Evolutionary conservation across 768 basidiomycete species (phyloP).

Genomic region (Pisolithus orientalis): DNA sequence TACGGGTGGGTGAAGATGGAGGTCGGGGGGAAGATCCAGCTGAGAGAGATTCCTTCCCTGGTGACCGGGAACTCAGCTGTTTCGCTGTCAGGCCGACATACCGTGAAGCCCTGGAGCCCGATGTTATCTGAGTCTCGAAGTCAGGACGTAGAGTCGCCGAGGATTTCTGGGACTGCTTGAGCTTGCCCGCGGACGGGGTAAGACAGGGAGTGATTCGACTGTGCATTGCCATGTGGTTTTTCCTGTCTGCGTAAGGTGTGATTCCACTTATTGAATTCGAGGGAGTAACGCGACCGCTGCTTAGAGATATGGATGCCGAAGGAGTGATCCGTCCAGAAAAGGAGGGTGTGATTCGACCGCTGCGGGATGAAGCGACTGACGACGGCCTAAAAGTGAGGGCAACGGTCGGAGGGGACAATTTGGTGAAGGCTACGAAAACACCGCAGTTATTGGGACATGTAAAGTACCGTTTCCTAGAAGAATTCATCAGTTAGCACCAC

Average conservation of each 20-base stretch:
- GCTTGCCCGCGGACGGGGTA: constrained; percentile 27
- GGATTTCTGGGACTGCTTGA: constrained; percentile 28
- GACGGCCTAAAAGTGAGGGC: constrained; percentile 57
- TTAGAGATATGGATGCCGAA: constrained; percentile 30
- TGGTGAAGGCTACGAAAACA: constrained; percentile 80
- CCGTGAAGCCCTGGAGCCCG: constrained; percentile 79
- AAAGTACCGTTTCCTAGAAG: constrained; percentile 73
- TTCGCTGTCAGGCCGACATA: constrained; percentile 82
- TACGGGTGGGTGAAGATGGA: constrained; percentile 32
- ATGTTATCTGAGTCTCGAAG: constrained; percentile 50
- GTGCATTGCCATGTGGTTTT: constrained; percentile 23
- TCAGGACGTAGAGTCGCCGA: constrained; percentile 20
- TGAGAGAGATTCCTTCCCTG: constrained; percentile 4
- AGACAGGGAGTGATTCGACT: constrained; percentile 45
- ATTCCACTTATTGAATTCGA: constrained; percentile 42
- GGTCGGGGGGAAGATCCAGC: constrained; percentile 20
- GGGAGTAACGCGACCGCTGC: constrained; percentile 52
- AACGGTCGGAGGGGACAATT: constrained; percentile 74
- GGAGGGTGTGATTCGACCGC: constrained; percentile 39
- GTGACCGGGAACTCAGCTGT: constrained; percentile 52
- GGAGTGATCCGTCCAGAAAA: constrained; percentile 42
- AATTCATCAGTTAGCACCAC: constrained; percentile 7
- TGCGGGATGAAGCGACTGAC: constrained; percentile 72
- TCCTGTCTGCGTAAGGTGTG: constrained; percentile 29
- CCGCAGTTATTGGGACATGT: constrained; percentile 79